Conservation (phyloP, 495 filamentous ascomycete species). For the Trichocladium uniseriatum region DNA sequence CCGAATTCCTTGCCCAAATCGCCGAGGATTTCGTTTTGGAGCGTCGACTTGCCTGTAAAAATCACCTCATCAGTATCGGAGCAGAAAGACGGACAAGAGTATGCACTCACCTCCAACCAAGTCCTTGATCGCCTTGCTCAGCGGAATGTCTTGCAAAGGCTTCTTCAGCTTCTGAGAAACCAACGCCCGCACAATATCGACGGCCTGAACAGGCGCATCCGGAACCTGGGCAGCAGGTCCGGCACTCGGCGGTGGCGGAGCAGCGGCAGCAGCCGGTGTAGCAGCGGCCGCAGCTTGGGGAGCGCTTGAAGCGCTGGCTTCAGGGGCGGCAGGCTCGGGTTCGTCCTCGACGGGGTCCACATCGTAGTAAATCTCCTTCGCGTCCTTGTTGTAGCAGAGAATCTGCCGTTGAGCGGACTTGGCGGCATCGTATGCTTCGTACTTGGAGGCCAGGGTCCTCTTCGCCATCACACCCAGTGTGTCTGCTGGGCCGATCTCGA, state of each 20-base stretch:
- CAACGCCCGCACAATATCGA: constrained; percentile 80
- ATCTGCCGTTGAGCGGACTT: constrained; percentile 94
- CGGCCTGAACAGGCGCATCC: constrained; percentile 75
- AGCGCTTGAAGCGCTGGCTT: constrained; percentile 35
- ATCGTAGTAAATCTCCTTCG: constrained; percentile 99
- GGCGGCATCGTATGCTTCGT: constrained; percentile 97
- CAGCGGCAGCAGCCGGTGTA: constrained; percentile 44
- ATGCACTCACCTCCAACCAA: constrained; percentile 76
- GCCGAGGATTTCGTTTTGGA: constrained; percentile 92
- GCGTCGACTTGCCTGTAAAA: constrained; percentile 77
- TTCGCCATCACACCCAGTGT: constrained; percentile 98
- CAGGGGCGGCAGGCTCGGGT: constrained; percentile 47
- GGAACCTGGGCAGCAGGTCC: constrained; percentile 85
- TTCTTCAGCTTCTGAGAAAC: constrained; percentile 99
- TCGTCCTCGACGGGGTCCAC: constrained; percentile 94
- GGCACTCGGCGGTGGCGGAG: constrained; percentile 56
- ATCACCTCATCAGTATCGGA: constrained; percentile 6
- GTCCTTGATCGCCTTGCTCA: constrained; percentile 98
- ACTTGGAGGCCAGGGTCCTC: constrained; percentile 90
- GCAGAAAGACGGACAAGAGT: background rate
- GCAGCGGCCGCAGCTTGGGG: constrained; percentile 44
- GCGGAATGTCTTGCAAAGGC: constrained; percentile 72
- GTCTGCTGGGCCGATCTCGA: constrained; percentile 95
- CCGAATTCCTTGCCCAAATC: constrained; percentile 98
- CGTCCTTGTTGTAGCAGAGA: constrained; percentile 98